These are phyloP conservation scores for Vanrija humicola DNA, from an alignment of 1,284 basidiomycete genomes.

Conservation along the genomic window DNA sequence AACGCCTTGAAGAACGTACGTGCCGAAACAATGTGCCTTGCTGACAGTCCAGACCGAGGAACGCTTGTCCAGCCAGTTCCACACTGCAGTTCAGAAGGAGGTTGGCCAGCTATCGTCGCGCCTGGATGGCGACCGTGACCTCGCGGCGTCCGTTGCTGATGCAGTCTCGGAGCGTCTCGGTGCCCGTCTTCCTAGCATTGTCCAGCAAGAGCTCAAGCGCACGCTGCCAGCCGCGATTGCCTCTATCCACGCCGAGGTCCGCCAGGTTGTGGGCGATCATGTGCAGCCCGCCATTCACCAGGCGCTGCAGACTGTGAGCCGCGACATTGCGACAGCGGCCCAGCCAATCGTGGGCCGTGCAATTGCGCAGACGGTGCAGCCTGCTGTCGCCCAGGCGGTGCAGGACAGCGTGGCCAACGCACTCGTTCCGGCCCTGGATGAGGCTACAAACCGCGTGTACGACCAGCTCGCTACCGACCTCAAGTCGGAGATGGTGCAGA, in stretches of 20 bases:
- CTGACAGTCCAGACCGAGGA: slow-evolving; percentile 24
- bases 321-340: slow-evolving; percentile 27
- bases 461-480: slow-evolving; percentile 33
- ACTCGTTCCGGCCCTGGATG: slow-evolving; percentile 28
- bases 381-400: slow-evolving; percentile 28
- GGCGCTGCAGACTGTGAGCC: slow-evolving; percentile 21
- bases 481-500: slow-evolving; percentile 39
- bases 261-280: slow-evolving; percentile 13
- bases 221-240: slow-evolving; percentile 20
- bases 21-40: too few relatives aligned
- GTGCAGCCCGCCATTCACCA: slow-evolving; percentile 22
- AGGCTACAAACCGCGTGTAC: slow-evolving; percentile 18
- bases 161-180: slow-evolving; percentile 28
- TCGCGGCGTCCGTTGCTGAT: slow-evolving; percentile 6
- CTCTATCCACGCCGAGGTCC: slow-evolving; percentile 19
- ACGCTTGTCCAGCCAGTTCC: slow-evolving; percentile 22
- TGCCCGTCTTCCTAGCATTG: slow-evolving; percentile 15
- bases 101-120: slow-evolving; percentile 1
- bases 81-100: slow-evolving; percentile 11
- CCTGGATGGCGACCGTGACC: slow-evolving; percentile 5
- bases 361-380: slow-evolving; percentile 22
- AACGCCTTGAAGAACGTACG: slow-evolving; percentile 12
- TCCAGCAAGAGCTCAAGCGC: slow-evolving; percentile 25
- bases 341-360: slow-evolving; percentile 24
- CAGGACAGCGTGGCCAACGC: slow-evolving; percentile 22